These are phyloP conservation scores for Leishmania guyanensis DNA, from an alignment of 208 protist species.

Conservation along the genomic window DNA sequence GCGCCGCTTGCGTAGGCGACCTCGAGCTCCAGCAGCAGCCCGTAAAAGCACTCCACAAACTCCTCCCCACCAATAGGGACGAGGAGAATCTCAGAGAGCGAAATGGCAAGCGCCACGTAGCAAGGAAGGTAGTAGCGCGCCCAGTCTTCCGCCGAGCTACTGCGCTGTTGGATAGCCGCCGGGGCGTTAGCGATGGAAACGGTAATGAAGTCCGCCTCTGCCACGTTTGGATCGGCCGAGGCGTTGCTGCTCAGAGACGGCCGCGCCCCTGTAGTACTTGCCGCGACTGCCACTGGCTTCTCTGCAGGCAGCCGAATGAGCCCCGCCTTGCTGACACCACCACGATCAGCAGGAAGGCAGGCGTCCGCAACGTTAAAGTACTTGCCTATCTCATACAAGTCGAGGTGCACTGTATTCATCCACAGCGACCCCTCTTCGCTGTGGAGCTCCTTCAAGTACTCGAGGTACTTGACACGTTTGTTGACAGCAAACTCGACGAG, in stretches of 20 bases:
- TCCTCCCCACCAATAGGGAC: constrained; percentile 44
- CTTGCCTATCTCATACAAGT: constrained; percentile 30
- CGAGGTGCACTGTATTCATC: constrained; percentile 74
- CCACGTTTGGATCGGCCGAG: neutral
- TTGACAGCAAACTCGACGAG: constrained; percentile 67
- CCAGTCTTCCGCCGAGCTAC: constrained; percentile 27
- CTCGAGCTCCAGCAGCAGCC: constrained; percentile 72
- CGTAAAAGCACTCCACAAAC: constrained; percentile 70
- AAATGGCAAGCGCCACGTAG: constrained; percentile 56
- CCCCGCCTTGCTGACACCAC: constrained; percentile 10
- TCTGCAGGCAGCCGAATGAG: constrained; percentile 30
- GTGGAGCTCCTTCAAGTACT: constrained; percentile 72
- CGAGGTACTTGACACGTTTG: constrained; percentile 69
- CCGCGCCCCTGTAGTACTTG: neutral
- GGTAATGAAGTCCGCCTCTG: neutral
- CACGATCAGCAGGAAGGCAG: constrained; percentile 20
- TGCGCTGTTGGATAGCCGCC: constrained; percentile 27
- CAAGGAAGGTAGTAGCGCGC: constrained; percentile 46
- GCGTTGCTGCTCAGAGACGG: neutral
- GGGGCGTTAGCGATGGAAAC: constrained; percentile 37
- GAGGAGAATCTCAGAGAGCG: constrained; percentile 67
- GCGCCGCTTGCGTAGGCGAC: constrained; percentile 49
- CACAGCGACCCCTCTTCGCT: constrained; percentile 63
- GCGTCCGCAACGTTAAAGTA: constrained; percentile 33
- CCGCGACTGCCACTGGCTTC: neutral